Base-by-base conservation (phyloP, 78 protist genomes). In the slime mould (Dictyostelium discoideum) region DNA sequence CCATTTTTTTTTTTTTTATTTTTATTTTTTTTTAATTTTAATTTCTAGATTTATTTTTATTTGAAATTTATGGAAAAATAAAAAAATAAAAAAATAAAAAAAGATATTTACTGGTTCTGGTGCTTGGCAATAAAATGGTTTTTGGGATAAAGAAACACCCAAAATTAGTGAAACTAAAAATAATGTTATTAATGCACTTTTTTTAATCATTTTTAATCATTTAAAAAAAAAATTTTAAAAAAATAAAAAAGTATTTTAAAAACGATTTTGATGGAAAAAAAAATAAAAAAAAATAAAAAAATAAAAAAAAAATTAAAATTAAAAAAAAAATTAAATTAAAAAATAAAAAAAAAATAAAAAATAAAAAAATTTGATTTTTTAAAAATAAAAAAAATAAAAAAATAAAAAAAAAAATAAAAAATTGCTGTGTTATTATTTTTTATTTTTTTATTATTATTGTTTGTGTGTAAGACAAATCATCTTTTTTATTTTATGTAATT, bases 41-140 rank as follows among this genome's bases (percentile, higher is more conserved):
- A 26, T 32, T 39, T 29, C 42, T 37, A 24, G 37, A 32, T 32
- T 32, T 32, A 65, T 65, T 24, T 65, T 65, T 65, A 16, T 65
- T 54, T 1, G 37, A 32, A 32, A 32, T 32, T 32, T 32, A 32
- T 32, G 37, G 37, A 32, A 42, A 42, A 20, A 60, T 5, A 60
- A 60, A 60, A 60, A 60, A 20, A 5, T 1, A 24, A 20, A 20
- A 60, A 60, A 0, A 60, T 18, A 60, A 60, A 60, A 60, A 60
- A 60, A 60, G 20, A 20, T 60, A 60, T 39, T 20, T 89, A 89
- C 94, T 24, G 87, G 86, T 81, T 42, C 46, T 87, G 93, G 93
- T n/a, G 94, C 94, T 46, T 80, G 87, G 48, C 94, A 89, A 89
- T 89, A 89, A 57, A 81, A 78, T 20, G 94, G 94, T 74, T 89